Conservation (phyloP, 495 filamentous ascomycete species). For the Haplographium delicatum region DNA sequence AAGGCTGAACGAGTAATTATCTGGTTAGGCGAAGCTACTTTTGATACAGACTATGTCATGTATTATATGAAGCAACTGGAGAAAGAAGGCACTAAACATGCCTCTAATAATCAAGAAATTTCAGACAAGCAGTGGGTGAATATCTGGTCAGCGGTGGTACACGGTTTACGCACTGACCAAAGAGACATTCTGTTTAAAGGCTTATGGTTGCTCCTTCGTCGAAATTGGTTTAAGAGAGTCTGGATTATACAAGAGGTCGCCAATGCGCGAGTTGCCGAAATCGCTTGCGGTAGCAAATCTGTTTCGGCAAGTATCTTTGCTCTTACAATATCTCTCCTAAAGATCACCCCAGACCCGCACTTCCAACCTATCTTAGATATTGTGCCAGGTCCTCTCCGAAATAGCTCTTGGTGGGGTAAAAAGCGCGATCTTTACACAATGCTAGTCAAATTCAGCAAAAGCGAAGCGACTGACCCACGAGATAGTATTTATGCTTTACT, state of each 20-base stretch:
- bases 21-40: slow-evolving; percentile 12
- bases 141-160: slow-evolving; percentile 7
- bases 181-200: slow-evolving; percentile 6
- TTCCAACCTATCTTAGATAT: slow-evolving; percentile 32
- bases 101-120: slow-evolving; percentile 4
- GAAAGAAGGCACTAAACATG: slow-evolving; percentile 7
- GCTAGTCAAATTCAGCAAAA: slow-evolving; percentile 24
- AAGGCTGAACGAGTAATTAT: slow-evolving; percentile 17
- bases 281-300: slow-evolving; percentile 9
- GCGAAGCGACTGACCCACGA: slow-evolving; percentile 22
- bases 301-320: slow-evolving; percentile 25
- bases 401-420: slow-evolving; percentile 27
- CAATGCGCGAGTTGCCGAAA: slow-evolving; percentile 12
- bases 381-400: slow-evolving; percentile 26
- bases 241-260: slow-evolving; percentile 28
- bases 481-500: slow-evolving; percentile 15
- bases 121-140: slow-evolving; percentile 19
- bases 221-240: slow-evolving; percentile 28
- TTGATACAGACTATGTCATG: slow-evolving; percentile 15
- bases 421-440: slow-evolving; percentile 26
- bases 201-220: slow-evolving; percentile 16
- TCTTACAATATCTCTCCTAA: slow-evolving; percentile 23
- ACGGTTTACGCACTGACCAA: neutral
- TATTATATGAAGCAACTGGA: slow-evolving; percentile 15
- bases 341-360: slow-evolving; percentile 3